Evolutionary conservation across 2,329 filamentous ascomycete genomes (phyloP).

Genomic region (Kalaharituber pfeilii): DNA sequence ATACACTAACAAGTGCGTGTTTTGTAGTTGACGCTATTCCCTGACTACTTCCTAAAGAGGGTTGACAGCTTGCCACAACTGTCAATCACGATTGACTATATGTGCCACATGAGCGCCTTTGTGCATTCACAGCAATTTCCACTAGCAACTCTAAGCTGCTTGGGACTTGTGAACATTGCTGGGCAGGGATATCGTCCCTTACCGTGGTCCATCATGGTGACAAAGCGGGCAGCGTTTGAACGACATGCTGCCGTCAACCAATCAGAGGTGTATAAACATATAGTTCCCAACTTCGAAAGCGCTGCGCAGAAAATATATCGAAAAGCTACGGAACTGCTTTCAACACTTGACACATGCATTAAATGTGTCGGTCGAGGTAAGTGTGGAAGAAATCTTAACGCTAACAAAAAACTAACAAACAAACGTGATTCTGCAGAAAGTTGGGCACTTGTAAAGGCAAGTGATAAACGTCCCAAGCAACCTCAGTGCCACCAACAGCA

Average conservation of each 20-base stretch:
- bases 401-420: not conserved
- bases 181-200: not conserved
- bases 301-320: not conserved
- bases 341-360: not conserved
- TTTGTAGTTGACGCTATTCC: not conserved
- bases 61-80: not conserved
- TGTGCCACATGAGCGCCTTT: not conserved
- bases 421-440: not conserved
- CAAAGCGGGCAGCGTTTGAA: not conserved
- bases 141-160: not conserved
- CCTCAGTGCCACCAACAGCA: not conserved
- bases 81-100: not conserved
- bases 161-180: not conserved
- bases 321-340: not conserved
- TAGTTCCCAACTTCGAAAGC: not conserved
- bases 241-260: not conserved
- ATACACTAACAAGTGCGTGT: not conserved
- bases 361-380: not conserved
- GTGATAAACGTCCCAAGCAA: not conserved
- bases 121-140: not conserved
- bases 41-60: not conserved
- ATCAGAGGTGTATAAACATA: not conserved
- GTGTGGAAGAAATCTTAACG: not conserved
- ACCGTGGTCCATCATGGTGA: not conserved
- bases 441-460: not conserved